Base-by-base conservation (phyloP, 495 filamentous ascomycete genomes). In the Trichoderma erinaceum region DNA sequence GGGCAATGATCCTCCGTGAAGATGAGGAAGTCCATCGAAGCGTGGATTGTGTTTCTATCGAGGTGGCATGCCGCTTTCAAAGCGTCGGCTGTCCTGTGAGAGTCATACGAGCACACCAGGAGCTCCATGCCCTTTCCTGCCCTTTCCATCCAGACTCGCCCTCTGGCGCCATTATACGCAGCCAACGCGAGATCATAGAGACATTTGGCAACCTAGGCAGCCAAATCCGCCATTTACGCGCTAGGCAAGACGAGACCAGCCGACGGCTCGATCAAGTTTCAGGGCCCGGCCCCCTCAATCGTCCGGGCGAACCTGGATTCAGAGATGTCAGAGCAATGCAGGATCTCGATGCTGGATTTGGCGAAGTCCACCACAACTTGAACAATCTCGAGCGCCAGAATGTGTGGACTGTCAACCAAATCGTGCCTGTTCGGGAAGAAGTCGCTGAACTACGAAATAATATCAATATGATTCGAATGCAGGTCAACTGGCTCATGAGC, bases 401-500 rank as follows among this genome's bases (percentile, higher is more conserved):
- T 0, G 75, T 80, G 71, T 77, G 79, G 73, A 75, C 81, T 23
- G 78, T 83, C 69, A 84, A 84, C 70, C 81, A 84, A 67, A 78
- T 77, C 8, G 73, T 82, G 35, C 78, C 77, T 12, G 76, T 85
- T 67, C 81, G 82, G 65, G 81, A 85, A 41, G 82, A 85, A 67
- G 74, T 86, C 2, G 76, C 76, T n/a, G 83, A 86, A 67, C 74
- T 86, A 38, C 76, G 77, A 43, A 84, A 78, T 71, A 81, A 75
- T n/a, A 75, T 84, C 48, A 79, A 80, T 11, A 79, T 83, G 13
- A 74, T 84, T 15, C 77, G 78, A 44, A 84, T 85, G 83, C 83
- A 86, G 68, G 81, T 84, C 16, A 76, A 78, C 27, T 86, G 83
- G 83, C 74, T 85, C 66, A 79, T 85, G 80, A 83, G 79, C 44